These are phyloP conservation scores for Aspergillus cejpii DNA, from an alignment of 2,329 filamentous ascomycete species.

Conservation along the genomic window DNA sequence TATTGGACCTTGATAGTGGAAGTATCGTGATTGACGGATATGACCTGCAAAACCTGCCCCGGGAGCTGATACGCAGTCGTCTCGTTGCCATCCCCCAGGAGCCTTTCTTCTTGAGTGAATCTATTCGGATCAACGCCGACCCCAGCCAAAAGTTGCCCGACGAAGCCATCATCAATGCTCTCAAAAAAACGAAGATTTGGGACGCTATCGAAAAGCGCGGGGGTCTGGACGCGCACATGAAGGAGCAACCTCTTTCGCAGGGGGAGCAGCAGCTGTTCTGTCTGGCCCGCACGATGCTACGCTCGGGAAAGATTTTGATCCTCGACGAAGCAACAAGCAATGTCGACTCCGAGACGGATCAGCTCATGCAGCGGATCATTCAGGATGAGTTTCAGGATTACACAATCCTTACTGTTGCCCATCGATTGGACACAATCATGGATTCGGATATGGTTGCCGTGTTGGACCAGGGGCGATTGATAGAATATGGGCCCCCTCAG, in stretches of 20 bases:
- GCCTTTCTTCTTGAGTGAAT: slow-evolving; percentile 16
- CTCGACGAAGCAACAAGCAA: slow-evolving; percentile 19
- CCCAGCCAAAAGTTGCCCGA: slow-evolving; percentile 36
- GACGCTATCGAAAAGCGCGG: slow-evolving; percentile 33
- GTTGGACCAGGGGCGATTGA: not conserved
- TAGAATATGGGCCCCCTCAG: not conserved
- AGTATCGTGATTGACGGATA: not conserved
- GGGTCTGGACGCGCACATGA: slow-evolving; percentile 36
- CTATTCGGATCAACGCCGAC: slow-evolving; percentile 46
- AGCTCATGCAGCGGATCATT: slow-evolving; percentile 46
- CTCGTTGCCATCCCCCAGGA: slow-evolving; percentile 18
- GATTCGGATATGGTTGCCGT: not conserved
- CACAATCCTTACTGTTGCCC: slow-evolving; percentile 50
- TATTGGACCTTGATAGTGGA: not conserved
- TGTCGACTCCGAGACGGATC: slow-evolving; percentile 48
- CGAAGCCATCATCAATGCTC: slow-evolving; percentile 36
- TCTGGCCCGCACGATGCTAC: slow-evolving; percentile 43
- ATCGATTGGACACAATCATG: slow-evolving; percentile 17
- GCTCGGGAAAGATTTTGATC: slow-evolving; percentile 21
- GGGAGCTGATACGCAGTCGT: not conserved
- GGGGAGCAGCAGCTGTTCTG: slow-evolving; percentile 49
- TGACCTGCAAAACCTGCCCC: not conserved
- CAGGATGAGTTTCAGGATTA: slow-evolving; percentile 43
- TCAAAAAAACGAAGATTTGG: slow-evolving; percentile 46
- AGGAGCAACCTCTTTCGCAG: slow-evolving; percentile 35